Base-by-base conservation (phyloP, 768 basidiomycete genomes). In the Trametes cubensis region DNA sequence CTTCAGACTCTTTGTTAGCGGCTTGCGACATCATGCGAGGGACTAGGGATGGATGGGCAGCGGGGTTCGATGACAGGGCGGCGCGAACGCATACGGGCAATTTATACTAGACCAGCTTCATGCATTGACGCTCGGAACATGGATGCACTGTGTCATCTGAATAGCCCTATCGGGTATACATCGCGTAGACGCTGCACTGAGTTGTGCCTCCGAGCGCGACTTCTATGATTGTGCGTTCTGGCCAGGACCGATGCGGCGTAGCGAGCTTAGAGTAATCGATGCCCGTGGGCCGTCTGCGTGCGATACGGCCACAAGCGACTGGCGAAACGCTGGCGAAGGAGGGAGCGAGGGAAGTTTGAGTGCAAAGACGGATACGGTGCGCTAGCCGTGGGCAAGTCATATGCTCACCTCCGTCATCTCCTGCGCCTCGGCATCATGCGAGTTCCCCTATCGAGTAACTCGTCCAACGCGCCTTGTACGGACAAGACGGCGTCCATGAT, bases 1-100 rank as follows among this genome's bases (percentile, higher is more conserved):
- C 80, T 1, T 74, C 62, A n/a, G 76, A 76, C 61, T 78, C 75
- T 55, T 70, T 75, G 38, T 14, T 18, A 5, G 21, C 46, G 5
- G 41, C 34, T n/a, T 41, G 25, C 23, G 58, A 28, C 58, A 59
- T 59, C 20, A 13, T 51, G 58, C 26, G 25, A 10, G 15, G n/a
- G 23, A 14, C 30, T 13, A 10, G 26, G 26, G 15, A 20, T 28
- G 17, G 20, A 38, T 8, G 49, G 26, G 41, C 23, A 18, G 39
- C 14, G 46, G 13, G 50, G 44, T 41, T 40, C 28, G 30, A 48
- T 38, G 42, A 55, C 53, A 14, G 53, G 42, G 10, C 57, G 44
- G 25, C 34, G 34, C 23, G 23, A 30, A 30, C 21, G 49, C 39
- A 28, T 25, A 28, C 48, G 58, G 34, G 39, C 30, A 49, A 34